These are phyloP conservation scores for Ceratocystis colombiana DNA, from an alignment of 2,329 filamentous ascomycete genomes.

Conservation along the genomic window DNA sequence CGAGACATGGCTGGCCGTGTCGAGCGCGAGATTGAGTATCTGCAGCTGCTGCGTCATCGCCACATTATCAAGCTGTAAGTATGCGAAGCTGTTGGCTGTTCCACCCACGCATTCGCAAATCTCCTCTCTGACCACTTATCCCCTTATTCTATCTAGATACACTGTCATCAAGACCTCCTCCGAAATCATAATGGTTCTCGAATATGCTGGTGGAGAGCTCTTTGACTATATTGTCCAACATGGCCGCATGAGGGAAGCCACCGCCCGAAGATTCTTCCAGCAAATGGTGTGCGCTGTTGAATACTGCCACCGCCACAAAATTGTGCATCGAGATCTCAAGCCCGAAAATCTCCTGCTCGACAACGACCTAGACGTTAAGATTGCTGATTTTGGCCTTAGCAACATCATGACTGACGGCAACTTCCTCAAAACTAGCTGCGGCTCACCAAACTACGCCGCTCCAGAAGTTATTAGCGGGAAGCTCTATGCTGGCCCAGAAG, in stretches of 20 bases:
- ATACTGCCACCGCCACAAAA: slow-evolving; percentile 98
- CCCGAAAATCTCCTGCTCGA: slow-evolving; percentile 94
- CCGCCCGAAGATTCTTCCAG: slow-evolving; percentile 96
- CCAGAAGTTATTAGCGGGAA: slow-evolving; percentile 97
- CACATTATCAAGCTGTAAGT: slow-evolving; percentile 96
- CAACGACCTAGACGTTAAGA: slow-evolving; percentile 94
- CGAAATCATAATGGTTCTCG: slow-evolving; percentile 98
- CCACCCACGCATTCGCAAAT: neutral
- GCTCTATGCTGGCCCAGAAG: slow-evolving; percentile 91
- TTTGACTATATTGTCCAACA: slow-evolving; percentile 98
- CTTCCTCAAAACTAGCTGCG: slow-evolving; percentile 96
- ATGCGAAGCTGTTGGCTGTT: neutral
- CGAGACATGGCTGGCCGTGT: slow-evolving; percentile 96
- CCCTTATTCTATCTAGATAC: slow-evolving; percentile 47
- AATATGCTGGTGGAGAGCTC: slow-evolving; percentile 91
- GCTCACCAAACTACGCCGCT: slow-evolving; percentile 94
- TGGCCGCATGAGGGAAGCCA: slow-evolving; percentile 78
- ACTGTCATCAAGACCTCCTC: slow-evolving; percentile 90
- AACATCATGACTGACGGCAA: slow-evolving; percentile 99
- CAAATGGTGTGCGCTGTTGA: slow-evolving; percentile 98
- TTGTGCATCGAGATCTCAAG: slow-evolving; percentile 94
- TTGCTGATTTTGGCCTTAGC: slow-evolving; percentile 95
- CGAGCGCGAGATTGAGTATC: slow-evolving; percentile 94
- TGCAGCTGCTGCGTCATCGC: slow-evolving; percentile 87
- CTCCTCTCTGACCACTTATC: neutral